Evolutionary conservation across 371 early-diverging fungal genomes (phyloP).

Genomic region (Mortierella sp.): DNA sequence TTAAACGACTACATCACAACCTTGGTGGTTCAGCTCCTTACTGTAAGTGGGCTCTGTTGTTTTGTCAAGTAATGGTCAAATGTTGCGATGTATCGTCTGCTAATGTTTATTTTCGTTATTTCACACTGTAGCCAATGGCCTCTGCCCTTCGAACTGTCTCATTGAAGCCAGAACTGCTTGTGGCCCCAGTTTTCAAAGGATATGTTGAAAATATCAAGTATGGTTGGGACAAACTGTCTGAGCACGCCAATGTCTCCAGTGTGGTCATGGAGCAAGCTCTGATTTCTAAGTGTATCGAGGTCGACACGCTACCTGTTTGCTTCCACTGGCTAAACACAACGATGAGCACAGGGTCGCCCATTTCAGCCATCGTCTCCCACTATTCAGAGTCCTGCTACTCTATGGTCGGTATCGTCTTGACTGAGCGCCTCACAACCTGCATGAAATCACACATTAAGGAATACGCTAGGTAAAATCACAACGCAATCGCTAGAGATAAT

Average conservation of each 20-base stretch:
- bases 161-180: slow-evolving; percentile 50
- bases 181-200: slow-evolving; percentile 42
- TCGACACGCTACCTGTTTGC: slow-evolving; percentile 66
- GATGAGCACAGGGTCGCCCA: slow-evolving; percentile 56
- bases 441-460: slow-evolving; percentile 57
- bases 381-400: slow-evolving; percentile 57
- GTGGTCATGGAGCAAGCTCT: slow-evolving; percentile 60
- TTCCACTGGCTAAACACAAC: slow-evolving; percentile 59
- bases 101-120: background rate
- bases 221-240: slow-evolving; percentile 57
- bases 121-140: slow-evolving; percentile 44
- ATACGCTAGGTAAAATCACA: slow-evolving; percentile 49
- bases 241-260: slow-evolving; percentile 56
- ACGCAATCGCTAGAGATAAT: background rate
- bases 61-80: background rate
- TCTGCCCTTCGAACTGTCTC: slow-evolving; percentile 54
- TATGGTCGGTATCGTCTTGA: slow-evolving; percentile 54
- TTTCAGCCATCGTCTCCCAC: slow-evolving; percentile 49
- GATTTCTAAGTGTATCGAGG: slow-evolving; percentile 71
- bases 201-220: slow-evolving; percentile 57
- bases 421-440: slow-evolving; percentile 37
- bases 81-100: background rate
- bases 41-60: slow-evolving; percentile 17
- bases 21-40: slow-evolving; percentile 51
- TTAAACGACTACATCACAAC: slow-evolving; percentile 56